Base-by-base conservation (phyloP, 306 rosid species). In the Dryas octopetala region DNA sequence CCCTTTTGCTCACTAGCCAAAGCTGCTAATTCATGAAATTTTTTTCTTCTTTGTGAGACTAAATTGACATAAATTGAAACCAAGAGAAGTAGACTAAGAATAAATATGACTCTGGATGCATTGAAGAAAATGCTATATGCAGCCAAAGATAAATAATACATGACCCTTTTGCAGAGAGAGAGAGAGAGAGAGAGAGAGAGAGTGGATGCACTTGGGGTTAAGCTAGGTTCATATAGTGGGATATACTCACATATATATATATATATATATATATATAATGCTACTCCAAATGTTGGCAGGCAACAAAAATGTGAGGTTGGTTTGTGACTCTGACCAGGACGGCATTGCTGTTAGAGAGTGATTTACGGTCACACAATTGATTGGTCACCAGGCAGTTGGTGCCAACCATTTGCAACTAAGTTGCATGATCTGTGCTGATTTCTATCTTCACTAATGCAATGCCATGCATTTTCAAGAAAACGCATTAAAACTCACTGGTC, bases 91-190 rank as follows among this genome's bases (percentile, higher is more conserved):
- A 84, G 48, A 2, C 76, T 28, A 1, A 84, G 63, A 19, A 62
- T 55, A 62, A 66, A 73, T 55, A 62, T 13, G 58, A 40, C 71
- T 68, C 66, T 80, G 6, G 79, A 67, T 63, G 87, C 77, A 78
- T 84, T 84, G 78, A 80, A 84, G 53, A 84, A 84, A 16, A 84
- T 66, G 69, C 60, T 63, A 74, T 80, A 84, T 0, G 85, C 85
- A 67, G 50, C 80, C 75, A 74, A 12, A 44, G 78, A 64, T 50
- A 84, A 7, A 50, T 52, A 43, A 63, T 53, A 63, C 81, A 78
- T 78, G 44, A 12, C 43, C 15, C 50, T 28, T 52, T 46, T 62
- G 50, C 3, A 28, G 1, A 2, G 60, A 46, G 60, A 67, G 41
- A 28, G 28, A 16, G 7, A 28, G 1, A 2, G 60, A 46, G 60